Evolutionary conservation across 2,329 filamentous ascomycete species (phyloP), one percentile per base, ranked within the genome.

Genomic region (Verticillium dahliae): DNA sequence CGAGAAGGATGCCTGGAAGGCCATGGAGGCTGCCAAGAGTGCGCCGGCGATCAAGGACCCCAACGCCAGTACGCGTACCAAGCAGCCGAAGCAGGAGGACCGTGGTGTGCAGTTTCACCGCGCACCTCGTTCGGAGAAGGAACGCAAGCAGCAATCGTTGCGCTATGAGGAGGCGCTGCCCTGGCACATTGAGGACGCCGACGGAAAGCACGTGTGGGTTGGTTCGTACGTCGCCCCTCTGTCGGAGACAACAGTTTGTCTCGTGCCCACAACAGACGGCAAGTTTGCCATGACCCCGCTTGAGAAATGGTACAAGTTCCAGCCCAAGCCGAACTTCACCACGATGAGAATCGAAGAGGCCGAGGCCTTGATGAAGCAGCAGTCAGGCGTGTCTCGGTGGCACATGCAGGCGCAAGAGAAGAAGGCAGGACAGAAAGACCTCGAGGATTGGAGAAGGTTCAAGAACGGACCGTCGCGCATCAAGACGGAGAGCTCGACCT

Each of bases 121-220:
- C 67, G 85, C 90, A n/a, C 90, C 96, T 62, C 83, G 84, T 60
- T 83, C 84, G 6, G 92, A 93, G 70, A 92, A 94, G 70, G 94
- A 77, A 79, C 95, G 84, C 82, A 96, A 82, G 79, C 83, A 87
- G 62, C 81, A 82, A 0, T 85, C 86, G 61, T 86, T 86, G 76
- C 89, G 93, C 65, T 99, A 98, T 67, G 95, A 98, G 73, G 95
- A 99, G 74, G 92, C 94, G 4, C 80, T 97, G 58, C 95, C 95
- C 6, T 99, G 95, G 95, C 93, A 97, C 73, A 76, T 99, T 39
- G 95, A 99, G 72, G 95, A 99, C 73, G 96, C 93, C 50, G 94
- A 99, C 70, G 92, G 92, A 66, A 97, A 94, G 74, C 94, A 97
- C 69, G 90, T 91, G 2, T 98, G 93, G 92, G 88, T 95, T 38